Conservation (phyloP, 2,329 filamentous ascomycete species). For the Diplodia corticola region DNA sequence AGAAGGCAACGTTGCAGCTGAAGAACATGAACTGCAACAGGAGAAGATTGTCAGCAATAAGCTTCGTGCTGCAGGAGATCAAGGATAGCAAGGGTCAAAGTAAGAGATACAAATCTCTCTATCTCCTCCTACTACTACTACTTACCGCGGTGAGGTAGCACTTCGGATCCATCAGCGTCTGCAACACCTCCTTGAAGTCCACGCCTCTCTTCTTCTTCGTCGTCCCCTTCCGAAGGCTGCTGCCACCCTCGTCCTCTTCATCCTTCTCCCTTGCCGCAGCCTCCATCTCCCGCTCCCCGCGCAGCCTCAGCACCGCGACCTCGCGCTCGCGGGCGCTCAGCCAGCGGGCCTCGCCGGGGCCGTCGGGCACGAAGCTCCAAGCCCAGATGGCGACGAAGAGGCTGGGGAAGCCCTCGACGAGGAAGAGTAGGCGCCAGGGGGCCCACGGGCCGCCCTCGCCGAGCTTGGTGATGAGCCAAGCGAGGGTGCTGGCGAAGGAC, state of each 20-base stretch:
- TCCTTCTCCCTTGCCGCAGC: conserved; percentile 32
- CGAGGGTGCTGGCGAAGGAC: conserved; percentile 73
- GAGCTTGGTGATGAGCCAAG: conserved; percentile 69
- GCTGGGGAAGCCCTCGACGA: conserved; percentile 82
- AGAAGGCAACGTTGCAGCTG: conserved; percentile 83
- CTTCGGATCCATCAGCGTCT: conserved; percentile 65
- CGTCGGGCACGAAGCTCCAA: conserved; percentile 75
- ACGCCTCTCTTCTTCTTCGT: conserved; percentile 40
- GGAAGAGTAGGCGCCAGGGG: conserved; percentile 81
- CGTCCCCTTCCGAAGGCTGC: conserved; percentile 5
- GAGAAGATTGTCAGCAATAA: not conserved
- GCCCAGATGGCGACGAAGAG: conserved; percentile 72
- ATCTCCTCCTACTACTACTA: no score
- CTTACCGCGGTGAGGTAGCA: conserved; percentile 69
- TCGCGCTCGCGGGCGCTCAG: conserved; percentile 51
- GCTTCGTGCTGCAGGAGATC: not conserved
- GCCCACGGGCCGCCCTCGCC: conserved; percentile 68
- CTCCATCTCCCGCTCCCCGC: conserved; percentile 49
- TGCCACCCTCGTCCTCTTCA: conserved; percentile 15
- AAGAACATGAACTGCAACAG: conserved; percentile 70
- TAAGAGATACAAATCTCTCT: not conserved
- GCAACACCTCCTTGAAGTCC: conserved; percentile 57
- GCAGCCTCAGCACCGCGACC: conserved; percentile 69
- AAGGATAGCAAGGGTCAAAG: not conserved
- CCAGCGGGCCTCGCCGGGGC: conserved; percentile 54